Base-by-base conservation (phyloP, 768 basidiomycete species). In the Filobasidium wieringae region DNA sequence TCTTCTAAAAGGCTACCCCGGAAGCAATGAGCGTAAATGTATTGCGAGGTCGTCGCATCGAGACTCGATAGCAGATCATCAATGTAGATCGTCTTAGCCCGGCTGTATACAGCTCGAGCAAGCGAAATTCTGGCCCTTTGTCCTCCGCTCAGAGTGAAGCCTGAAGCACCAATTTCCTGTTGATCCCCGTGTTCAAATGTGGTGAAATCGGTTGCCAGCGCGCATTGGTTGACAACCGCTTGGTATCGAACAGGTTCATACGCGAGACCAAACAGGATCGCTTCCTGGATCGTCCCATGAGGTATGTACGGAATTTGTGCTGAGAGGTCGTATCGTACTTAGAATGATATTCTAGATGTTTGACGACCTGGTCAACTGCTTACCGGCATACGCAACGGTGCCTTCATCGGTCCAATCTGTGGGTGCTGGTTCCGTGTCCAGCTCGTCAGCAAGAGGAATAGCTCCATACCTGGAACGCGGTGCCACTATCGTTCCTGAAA, bases 211-310 rank as follows among this genome's bases (percentile, higher is more conserved):
- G 71, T 58, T 4, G 65, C 24, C 11, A 74, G 56, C 2, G 62
- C 65, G 27, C 64, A 63, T 29, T 66, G 63, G 11, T 63, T 49
- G 1, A 74, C 58, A 17, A 63, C 64, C 12, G 69, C 64, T 1
- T 57, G 19, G 54, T 74, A 74, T 14, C 73, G 36, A 7, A 56
- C 59, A 4, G 40, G 50, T 63, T 66, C 64, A 45, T 67, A 64
- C 0, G 73, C 71, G 17, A 70, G 68, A 7, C 72, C 72, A 47
- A 73, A 71, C 4, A 73, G 53, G 36, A 74, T 69, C 39, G 72
- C 70, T 39, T 92, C 88, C 32, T 86, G 79, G 31, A 73, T 63
- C 1, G 65, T 64, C 1, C 68, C 70, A 49, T 71, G 70, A 26
- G 65, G 58, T 49, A 73, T 68, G 58, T 65, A 71, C 22, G 63